These are phyloP conservation scores for Alternaria rosae DNA, from an alignment of 2,329 filamentous ascomycete genomes.

Conservation along the genomic window DNA sequence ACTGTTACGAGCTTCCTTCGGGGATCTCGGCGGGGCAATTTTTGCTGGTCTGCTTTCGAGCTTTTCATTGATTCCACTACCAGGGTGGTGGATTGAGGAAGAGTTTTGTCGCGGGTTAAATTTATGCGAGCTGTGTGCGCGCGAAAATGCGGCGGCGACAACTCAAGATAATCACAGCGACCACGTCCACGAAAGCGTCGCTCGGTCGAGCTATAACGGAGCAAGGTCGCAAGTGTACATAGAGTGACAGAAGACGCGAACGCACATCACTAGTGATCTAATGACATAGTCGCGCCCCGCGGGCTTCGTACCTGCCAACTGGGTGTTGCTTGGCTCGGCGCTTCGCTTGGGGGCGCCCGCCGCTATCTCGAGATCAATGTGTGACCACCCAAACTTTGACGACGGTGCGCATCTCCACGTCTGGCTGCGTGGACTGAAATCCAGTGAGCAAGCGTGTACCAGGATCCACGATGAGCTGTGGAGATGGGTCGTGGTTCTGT, in stretches of 20 bases:
- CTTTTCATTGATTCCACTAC: constrained; percentile 50
- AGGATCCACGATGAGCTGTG: background rate
- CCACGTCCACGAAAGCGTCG: background rate
- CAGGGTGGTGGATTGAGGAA: constrained; percentile 49
- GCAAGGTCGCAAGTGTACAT: background rate
- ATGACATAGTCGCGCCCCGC: background rate
- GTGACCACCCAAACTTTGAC: background rate
- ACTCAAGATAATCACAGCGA: background rate
- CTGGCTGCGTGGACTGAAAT: background rate
- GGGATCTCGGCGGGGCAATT: constrained; percentile 46
- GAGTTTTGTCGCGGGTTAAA: constrained; percentile 16
- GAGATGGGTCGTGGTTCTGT: background rate
- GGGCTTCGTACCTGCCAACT: background rate
- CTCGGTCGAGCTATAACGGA: background rate
- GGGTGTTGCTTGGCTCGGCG: background rate
- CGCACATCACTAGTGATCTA: background rate
- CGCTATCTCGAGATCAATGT: background rate
- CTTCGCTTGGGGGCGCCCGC: background rate
- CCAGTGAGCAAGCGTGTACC: background rate
- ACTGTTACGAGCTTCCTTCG: constrained; percentile 45
- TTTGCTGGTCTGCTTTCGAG: constrained; percentile 33
- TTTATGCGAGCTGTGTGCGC: no score
- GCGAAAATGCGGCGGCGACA: background rate
- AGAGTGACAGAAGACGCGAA: background rate
- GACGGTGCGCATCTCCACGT: background rate